A percentile compares a stretch with the other conserved stretches of the same genome.
These are phyloP conservation scores for Kwoniella europaea DNA, from an alignment of 768 basidiomycete genomes.

Conservation along the genomic window DNA sequence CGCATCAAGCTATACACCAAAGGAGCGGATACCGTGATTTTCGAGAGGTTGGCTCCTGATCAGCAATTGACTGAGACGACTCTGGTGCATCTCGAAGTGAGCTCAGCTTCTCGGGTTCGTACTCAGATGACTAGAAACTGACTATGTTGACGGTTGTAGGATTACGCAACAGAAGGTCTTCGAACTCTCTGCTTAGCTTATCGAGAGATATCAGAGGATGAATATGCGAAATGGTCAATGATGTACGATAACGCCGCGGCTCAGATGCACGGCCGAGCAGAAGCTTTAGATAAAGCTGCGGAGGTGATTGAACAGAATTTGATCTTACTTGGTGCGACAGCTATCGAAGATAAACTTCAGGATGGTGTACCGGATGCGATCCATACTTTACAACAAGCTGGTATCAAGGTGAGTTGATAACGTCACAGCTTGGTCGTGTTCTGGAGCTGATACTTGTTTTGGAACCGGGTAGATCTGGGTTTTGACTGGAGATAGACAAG, in stretches of 20 bases:
- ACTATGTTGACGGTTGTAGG: constrained; percentile 59
- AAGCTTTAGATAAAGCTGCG: constrained; percentile 90
- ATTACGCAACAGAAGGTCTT: constrained; percentile 95
- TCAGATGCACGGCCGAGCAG: constrained; percentile 87
- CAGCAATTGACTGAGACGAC: constrained; percentile 84
- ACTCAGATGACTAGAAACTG: neutral
- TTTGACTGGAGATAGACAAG: constrained; percentile 94
- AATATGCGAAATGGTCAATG: constrained; percentile 84
- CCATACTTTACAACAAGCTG: constrained; percentile 95
- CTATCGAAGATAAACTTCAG: constrained; percentile 97
- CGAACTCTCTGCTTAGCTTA: constrained; percentile 95
- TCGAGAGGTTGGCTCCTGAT: constrained; percentile 79
- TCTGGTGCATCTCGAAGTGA: constrained; percentile 83
- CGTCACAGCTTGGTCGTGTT: no score
- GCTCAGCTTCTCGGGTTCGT: constrained; percentile 30
- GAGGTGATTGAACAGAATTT: constrained; percentile 96
- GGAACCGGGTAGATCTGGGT: constrained; percentile 79
- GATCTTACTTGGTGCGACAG: constrained; percentile 90
- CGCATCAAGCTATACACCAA: constrained; percentile 94
- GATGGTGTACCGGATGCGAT: constrained; percentile 98
- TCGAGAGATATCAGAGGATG: constrained; percentile 86
- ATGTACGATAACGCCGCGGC: constrained; percentile 91
- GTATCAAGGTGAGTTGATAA: constrained; percentile 75
- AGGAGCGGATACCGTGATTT: constrained; percentile 96
- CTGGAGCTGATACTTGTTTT: constrained; percentile 4